Percentiles rank a stretch among this genome's conserved stretches.
Conservation (phyloP, 139 green algal genomes). For the Coccomyxa sp. region DNA sequence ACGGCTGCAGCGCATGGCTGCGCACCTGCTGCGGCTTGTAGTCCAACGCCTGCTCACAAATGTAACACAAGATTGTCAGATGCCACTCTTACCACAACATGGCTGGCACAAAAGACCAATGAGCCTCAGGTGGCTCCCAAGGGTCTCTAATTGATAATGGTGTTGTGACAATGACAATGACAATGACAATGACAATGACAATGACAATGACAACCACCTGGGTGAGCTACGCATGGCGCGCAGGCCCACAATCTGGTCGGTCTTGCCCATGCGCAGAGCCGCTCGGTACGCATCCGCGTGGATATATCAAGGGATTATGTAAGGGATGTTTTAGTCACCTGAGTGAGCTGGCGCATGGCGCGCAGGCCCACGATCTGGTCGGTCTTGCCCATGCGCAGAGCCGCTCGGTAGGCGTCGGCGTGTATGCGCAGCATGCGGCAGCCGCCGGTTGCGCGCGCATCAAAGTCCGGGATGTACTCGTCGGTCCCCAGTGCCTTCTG, state of each 20-base stretch:
- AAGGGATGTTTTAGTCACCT: not conserved
- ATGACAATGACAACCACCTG: too few species aligned
- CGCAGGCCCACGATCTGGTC: not conserved
- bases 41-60: too few species aligned
- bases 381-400: conserved; percentile 4
- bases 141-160: too few species aligned
- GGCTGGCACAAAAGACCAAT: too few species aligned
- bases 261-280: conserved; percentile 7
- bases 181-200: too few species aligned
- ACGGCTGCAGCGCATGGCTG: too few species aligned
- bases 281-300: conserved; percentile 6
- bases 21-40: too few species aligned
- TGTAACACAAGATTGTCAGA: too few species aligned
- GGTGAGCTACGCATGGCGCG: not conserved
- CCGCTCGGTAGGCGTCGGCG: conserved; percentile 12
- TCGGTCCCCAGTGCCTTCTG: conserved; percentile 21
- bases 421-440: conserved; percentile 33
- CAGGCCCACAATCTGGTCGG: not conserved
- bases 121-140: too few species aligned
- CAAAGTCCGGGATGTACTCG: conserved; percentile 43
- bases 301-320: not conserved
- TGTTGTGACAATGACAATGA: too few species aligned
- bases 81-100: too few species aligned
- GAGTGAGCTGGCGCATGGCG: not conserved
- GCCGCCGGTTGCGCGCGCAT: conserved; percentile 10